phyloP scores from a whole-genome alignment of 371 early-diverging fungal species.

The Mucor saturninus region DNA sequence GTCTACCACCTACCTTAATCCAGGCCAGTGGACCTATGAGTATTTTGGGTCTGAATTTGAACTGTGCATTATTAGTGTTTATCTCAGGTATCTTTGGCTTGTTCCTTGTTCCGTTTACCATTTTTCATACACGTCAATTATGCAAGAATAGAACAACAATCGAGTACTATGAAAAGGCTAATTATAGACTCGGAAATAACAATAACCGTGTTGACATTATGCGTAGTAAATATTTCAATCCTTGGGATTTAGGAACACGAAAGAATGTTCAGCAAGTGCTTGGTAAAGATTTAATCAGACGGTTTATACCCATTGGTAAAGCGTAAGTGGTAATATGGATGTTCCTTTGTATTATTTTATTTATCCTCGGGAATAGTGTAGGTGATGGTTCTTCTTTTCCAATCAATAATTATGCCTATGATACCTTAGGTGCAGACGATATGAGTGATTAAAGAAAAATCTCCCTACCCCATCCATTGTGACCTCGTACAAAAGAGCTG shows the following conservation, averaged over 20 bases:
- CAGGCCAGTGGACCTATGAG: slow-evolving; percentile 44
- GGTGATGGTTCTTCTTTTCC: slow-evolving; percentile 51
- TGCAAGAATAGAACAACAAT: slow-evolving; percentile 70
- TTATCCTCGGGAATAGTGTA: slow-evolving; percentile 23
- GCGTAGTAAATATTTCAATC: slow-evolving; percentile 57
- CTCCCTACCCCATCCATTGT: background rate
- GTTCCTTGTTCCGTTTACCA: slow-evolving; percentile 58
- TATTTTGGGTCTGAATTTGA: slow-evolving; percentile 42
- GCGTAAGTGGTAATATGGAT: slow-evolving; percentile 30
- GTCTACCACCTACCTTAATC: slow-evolving; percentile 39
- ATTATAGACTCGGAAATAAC: slow-evolving; percentile 40
- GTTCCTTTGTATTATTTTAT: background rate
- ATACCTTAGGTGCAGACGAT: slow-evolving; percentile 44
- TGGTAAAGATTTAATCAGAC: slow-evolving; percentile 51
- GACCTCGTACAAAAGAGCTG: background rate
- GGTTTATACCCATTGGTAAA: slow-evolving; percentile 64
- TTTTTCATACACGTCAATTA: slow-evolving; percentile 60
- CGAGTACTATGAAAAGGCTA: slow-evolving; percentile 64
- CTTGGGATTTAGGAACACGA: slow-evolving; percentile 64
- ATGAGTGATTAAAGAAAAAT: slow-evolving; percentile 9
- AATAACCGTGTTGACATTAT: slow-evolving; percentile 37
- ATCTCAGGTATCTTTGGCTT: slow-evolving; percentile 65
- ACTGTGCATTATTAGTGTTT: slow-evolving; percentile 53
- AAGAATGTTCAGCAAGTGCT: slow-evolving; percentile 64
- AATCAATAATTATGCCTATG: slow-evolving; percentile 53